Evolutionary conservation across 306 rosid genomes (phyloP), one percentile per base, ranked within the genome.

Genomic region (Trichosanthes truncata): DNA sequence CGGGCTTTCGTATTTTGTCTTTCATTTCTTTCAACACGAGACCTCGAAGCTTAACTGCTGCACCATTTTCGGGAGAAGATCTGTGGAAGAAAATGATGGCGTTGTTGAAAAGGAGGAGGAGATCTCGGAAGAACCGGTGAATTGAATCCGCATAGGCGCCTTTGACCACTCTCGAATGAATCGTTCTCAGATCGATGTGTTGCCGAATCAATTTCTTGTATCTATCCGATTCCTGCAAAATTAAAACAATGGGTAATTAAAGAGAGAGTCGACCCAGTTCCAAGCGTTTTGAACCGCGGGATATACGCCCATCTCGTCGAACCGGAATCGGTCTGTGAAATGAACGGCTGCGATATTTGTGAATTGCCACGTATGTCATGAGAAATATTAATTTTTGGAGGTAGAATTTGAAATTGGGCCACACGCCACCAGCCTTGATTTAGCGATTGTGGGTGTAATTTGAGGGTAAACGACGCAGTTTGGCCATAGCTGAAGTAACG

Each of bases 41-140:
- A 8, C 60, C 51, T 7, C 89, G 84, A 18, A 88, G 85, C 73
- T 86, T 83, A 0, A 53, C 35, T 45, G 91, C 89, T 17, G 87
- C 89, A 17, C 26, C 66, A 43, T 82, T 63, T 56, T 84, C 89
- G 13, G 82, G 76, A 20, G 88, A 78, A 43, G 49, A 51, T 77
- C 36, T 79, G 55, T 65, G 84, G 81, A 84, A 86, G 81, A 83
- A 88, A 14, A 86, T 68, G 79, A 86, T 77, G 79, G 78, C 87
- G 33, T 88, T 88, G 80, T 74, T 85, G 87, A 82, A 84, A 3
- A 86, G 15, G 20, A 88, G 85, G 53, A 88, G 89, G 25, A 88
- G 84, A 80, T 88, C 91, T 29, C 89, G 83, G 60, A 82, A 88
- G 87, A 86, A 83, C 14, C 75, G 80, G 80, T 18, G 76, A 41